Evolutionary conservation across 345 rosid species (phyloP).

Genomic region (Salix arbutifolia): DNA sequence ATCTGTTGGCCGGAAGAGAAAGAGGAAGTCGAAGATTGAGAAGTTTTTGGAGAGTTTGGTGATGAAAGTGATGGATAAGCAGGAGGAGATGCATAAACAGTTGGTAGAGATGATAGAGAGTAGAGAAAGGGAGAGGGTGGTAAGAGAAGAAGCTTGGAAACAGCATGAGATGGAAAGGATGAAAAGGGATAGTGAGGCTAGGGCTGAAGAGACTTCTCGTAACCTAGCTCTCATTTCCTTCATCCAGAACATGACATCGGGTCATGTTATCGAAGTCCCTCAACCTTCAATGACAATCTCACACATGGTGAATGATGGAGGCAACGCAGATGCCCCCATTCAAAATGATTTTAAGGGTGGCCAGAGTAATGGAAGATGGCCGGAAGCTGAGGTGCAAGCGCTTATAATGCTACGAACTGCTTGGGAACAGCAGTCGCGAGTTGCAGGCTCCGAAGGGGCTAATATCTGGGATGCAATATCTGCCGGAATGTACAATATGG

Average conservation of each 20-base stretch:
- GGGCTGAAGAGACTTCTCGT: slow-evolving; percentile 52
- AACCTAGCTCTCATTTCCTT: slow-evolving; percentile 58
- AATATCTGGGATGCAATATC: slow-evolving; percentile 69
- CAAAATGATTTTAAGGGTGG: slow-evolving; percentile 14
- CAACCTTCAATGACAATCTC: slow-evolving; percentile 2
- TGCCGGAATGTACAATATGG: slow-evolving; percentile 46
- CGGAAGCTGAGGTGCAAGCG: slow-evolving; percentile 64
- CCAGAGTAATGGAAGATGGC: slow-evolving; percentile 46
- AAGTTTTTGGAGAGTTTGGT: slow-evolving; percentile 49
- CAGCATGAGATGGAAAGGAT: slow-evolving; percentile 57
- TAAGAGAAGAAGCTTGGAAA: slow-evolving; percentile 80
- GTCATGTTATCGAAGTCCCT: slow-evolving; percentile 38
- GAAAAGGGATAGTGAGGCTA: slow-evolving; percentile 49
- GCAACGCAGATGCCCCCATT: slow-evolving; percentile 15
- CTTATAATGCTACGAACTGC: slow-evolving; percentile 53
- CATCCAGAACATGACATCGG: slow-evolving; percentile 39
- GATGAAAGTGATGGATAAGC: slow-evolving; percentile 59
- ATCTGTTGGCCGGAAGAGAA: slow-evolving; percentile 43
- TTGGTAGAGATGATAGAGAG: slow-evolving; percentile 62
- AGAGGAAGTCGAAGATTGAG: slow-evolving; percentile 45
- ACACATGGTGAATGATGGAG: slow-evolving; percentile 16
- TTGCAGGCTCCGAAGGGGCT: slow-evolving; percentile 32
- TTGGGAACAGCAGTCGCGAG: slow-evolving; percentile 38
- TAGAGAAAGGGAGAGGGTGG: slow-evolving; percentile 58
- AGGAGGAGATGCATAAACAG: slow-evolving; percentile 69